Conservation (phyloP, 352 stramenopile genomes). For the Phytophthora litchii region DNA sequence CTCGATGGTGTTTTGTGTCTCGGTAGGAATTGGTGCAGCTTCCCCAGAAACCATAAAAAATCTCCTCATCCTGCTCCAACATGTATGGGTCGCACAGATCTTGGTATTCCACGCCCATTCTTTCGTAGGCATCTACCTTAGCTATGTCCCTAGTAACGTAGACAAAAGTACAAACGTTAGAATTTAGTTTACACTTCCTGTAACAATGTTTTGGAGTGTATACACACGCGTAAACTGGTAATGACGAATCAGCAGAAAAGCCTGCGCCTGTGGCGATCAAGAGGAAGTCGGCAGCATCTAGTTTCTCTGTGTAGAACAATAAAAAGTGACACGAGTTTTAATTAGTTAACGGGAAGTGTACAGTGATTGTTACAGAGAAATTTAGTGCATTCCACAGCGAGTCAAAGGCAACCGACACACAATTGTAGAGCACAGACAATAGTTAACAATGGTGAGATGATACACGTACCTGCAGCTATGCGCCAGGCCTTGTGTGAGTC, state of each 20-base stretch:
- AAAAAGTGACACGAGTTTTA: conserved; percentile 3
- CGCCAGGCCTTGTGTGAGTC: conserved; percentile 25
- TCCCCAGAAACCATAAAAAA: conserved; percentile 94
- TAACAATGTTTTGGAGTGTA: neutral
- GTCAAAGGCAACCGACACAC: neutral
- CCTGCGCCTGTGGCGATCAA: conserved; percentile 88
- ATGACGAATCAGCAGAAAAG: conserved; percentile 90
- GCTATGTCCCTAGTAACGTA: conserved; percentile 73
- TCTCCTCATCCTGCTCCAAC: conserved; percentile 73
- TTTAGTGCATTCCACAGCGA: neutral
- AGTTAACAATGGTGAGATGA: neutral
- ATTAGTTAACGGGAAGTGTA: conserved; percentile 10
- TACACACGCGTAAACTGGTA: conserved; percentile 88
- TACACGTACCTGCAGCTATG: conserved; percentile 39
- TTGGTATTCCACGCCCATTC: conserved; percentile 85
- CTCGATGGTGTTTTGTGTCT: conserved; percentile 74
- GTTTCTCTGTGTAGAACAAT: conserved; percentile 46
- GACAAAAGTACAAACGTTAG: conserved; percentile 11
- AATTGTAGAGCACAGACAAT: neutral
- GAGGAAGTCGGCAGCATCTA: conserved; percentile 83
- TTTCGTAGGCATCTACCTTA: conserved; percentile 78
- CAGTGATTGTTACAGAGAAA: neutral
- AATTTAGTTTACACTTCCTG: conserved; percentile 3
- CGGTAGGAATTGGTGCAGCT: conserved; percentile 89
- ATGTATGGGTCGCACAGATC: conserved; percentile 90